A percentile compares a stretch with the other conserved stretches of the same genome.
These are phyloP conservation scores for Fraxinus latifolia DNA, from an alignment of 305 asterid species.

Conservation along the genomic window DNA sequence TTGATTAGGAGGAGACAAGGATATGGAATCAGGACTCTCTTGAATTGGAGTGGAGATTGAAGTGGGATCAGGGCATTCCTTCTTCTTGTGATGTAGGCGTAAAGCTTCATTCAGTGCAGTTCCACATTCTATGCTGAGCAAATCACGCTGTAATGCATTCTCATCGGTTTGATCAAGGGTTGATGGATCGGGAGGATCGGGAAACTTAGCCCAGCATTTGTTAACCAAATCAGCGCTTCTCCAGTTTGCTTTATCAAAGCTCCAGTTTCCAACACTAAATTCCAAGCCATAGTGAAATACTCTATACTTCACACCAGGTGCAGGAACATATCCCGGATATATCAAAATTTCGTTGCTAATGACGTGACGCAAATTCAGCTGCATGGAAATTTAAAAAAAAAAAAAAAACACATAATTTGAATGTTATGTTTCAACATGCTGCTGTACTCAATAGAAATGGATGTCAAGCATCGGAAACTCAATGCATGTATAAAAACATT, in stretches of 20 bases:
- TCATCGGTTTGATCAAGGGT: slow-evolving; percentile 54
- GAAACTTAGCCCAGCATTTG: slow-evolving; percentile 82
- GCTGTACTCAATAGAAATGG: background rate
- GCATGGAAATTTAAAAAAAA: slow-evolving; percentile 19
- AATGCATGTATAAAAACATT: background rate
- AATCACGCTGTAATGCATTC: slow-evolving; percentile 57
- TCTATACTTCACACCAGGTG: slow-evolving; percentile 65
- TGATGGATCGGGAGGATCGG: slow-evolving; percentile 69
- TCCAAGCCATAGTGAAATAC: slow-evolving; percentile 91
- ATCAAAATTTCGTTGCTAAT: slow-evolving; percentile 71
- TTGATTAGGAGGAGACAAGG: slow-evolving; percentile 24
- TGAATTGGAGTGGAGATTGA: slow-evolving; percentile 28
- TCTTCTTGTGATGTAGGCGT: slow-evolving; percentile 45
- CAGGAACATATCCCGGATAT: slow-evolving; percentile 82
- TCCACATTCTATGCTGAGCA: slow-evolving; percentile 82
- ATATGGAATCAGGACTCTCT: slow-evolving; percentile 28
- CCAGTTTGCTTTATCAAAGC: slow-evolving; percentile 91
- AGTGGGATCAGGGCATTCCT: slow-evolving; percentile 51
- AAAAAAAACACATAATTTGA: too few relatives aligned
- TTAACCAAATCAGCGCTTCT: slow-evolving; percentile 63
- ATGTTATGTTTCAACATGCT: background rate
- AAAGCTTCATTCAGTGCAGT: slow-evolving; percentile 72
- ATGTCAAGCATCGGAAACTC: background rate
- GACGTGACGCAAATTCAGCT: slow-evolving; percentile 74
- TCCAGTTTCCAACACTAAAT: slow-evolving; percentile 76